Evolutionary conservation across 345 rosid genomes (phyloP).

Genomic region (Salix purpurea): DNA sequence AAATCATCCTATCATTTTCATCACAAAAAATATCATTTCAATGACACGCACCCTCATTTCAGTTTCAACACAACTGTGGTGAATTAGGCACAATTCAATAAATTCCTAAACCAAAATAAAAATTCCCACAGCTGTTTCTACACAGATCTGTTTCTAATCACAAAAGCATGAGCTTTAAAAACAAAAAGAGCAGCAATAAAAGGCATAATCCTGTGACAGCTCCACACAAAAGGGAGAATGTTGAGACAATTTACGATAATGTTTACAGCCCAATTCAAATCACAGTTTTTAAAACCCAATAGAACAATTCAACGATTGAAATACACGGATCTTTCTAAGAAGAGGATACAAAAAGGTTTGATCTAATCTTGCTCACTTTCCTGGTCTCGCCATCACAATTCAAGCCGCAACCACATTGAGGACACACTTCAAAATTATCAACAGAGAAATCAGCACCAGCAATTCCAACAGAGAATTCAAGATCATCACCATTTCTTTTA

Average conservation of each 20-base stretch:
- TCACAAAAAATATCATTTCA: too few relatives aligned
- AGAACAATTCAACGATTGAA: not conserved
- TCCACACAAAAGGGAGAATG: not conserved
- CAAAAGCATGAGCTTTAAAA: not conserved
- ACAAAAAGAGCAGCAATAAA: not conserved
- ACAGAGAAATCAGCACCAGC: constrained; percentile 57
- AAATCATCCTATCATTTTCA: too few relatives aligned
- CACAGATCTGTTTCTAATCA: not conserved
- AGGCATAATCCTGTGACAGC: not conserved
- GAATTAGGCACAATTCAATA: not conserved
- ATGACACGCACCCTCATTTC: not conserved
- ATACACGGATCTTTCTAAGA: constrained; percentile 21
- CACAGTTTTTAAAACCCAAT: not conserved
- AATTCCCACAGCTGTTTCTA: not conserved
- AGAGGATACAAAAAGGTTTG: constrained; percentile 36
- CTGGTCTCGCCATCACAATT: constrained; percentile 35
- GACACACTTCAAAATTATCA: constrained; percentile 62
- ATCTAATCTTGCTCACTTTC: constrained; percentile 18
- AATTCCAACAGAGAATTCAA: constrained; percentile 63
- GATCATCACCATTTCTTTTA: constrained; percentile 40
- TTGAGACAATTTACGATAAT: not conserved
- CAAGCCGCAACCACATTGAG: constrained; percentile 88
- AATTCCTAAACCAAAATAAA: not conserved
- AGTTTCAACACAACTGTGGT: not conserved
- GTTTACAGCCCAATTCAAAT: constrained; percentile 7